Evolutionary conservation across 2,329 filamentous ascomycete species (phyloP).

Genomic region (Chrysoporthe austroafricana): DNA sequence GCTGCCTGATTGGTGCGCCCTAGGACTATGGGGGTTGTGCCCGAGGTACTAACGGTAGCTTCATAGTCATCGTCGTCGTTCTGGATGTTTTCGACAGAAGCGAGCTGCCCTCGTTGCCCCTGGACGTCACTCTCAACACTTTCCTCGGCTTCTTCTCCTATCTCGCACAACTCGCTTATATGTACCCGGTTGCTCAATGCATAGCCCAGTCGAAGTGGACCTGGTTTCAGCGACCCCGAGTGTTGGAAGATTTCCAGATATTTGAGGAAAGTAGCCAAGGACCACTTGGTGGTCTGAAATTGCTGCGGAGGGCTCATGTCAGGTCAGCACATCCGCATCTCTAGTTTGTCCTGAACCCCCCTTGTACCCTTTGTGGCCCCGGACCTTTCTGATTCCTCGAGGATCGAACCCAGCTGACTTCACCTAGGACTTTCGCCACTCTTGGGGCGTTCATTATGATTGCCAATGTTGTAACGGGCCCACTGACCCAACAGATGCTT

Average conservation of each 20-base stretch:
- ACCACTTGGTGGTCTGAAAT: background rate
- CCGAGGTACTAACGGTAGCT: too few relatives aligned
- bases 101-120: conserved; percentile 32
- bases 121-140: conserved; percentile 37
- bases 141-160: conserved; percentile 36
- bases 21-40: too few relatives aligned
- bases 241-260: conserved; percentile 32
- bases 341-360: too few relatives aligned
- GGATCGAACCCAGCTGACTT: background rate
- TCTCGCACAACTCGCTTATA: conserved; percentile 31
- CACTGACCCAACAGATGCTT: background rate
- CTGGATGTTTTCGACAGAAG: conserved; percentile 27
- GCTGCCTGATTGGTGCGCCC: too few relatives aligned
- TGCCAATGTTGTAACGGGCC: background rate
- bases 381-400: too few relatives aligned
- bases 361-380: too few relatives aligned
- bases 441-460: background rate
- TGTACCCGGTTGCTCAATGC: conserved; percentile 34
- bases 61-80: background rate
- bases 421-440: background rate
- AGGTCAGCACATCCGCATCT: background rate
- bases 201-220: conserved; percentile 36
- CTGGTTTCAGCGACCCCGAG: conserved; percentile 30
- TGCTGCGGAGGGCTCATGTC: background rate
- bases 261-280: conserved; percentile 28